Evolutionary conservation across 78 protist species (phyloP).

Genomic region (Isochrysis galbana): DNA sequence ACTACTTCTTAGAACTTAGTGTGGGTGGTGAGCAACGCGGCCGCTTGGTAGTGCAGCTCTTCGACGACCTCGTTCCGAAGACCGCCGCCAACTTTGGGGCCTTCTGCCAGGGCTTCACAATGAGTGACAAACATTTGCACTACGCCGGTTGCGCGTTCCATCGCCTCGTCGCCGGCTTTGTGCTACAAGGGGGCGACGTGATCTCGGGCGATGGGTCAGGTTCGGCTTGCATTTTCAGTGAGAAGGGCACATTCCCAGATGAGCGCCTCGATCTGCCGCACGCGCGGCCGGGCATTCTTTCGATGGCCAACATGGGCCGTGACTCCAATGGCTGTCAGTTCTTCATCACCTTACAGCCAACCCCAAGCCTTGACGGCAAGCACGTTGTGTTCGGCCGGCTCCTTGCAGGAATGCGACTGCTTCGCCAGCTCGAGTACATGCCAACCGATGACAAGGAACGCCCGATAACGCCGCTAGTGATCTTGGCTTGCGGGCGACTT

Average conservation of each 20-base stretch:
- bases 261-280: constrained; percentile 15
- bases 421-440: not conserved
- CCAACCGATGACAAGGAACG: not conserved
- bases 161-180: constrained; percentile 30
- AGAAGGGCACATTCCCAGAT: not conserved
- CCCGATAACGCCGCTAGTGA: not conserved
- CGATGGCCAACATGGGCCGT: constrained; percentile 96
- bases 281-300: constrained; percentile 61
- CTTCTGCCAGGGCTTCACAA: not conserved
- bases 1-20: not conserved
- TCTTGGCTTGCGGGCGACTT: not conserved
- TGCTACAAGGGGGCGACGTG: constrained; percentile 44
- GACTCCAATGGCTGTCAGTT: constrained; percentile 89
- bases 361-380: constrained; percentile 74
- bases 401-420: not conserved
- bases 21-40: not conserved
- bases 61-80: not conserved
- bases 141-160: constrained; percentile 26
- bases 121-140: not conserved
- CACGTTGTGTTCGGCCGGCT: constrained; percentile 83
- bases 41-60: not conserved
- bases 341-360: constrained; percentile 63
- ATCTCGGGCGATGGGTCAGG: not conserved
- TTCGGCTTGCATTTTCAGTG: not conserved
- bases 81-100: not conserved